Conservation (phyloP, 805 yeast genomes). For the Yamadazyma phyllophila region DNA sequence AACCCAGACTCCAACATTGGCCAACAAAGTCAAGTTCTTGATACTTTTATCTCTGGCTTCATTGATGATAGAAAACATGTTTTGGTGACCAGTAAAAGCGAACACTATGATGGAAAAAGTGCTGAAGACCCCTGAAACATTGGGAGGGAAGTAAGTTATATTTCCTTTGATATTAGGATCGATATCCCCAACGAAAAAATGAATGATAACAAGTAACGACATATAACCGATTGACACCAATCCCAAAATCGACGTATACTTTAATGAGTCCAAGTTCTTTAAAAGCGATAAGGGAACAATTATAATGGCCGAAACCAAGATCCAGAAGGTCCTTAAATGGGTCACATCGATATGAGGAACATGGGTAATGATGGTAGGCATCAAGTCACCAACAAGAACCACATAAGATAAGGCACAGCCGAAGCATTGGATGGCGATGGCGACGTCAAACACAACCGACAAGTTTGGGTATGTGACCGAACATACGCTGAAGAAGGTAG, state of each 20-base stretch:
- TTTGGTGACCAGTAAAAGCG: constrained; percentile 95
- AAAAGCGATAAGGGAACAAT: constrained; percentile 69
- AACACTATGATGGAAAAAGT: constrained; percentile 90
- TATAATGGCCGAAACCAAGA: constrained; percentile 43
- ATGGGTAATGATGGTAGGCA: constrained; percentile 54
- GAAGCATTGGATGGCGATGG: constrained; percentile 74
- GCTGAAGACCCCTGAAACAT: constrained; percentile 48
- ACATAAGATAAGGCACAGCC: constrained; percentile 76
- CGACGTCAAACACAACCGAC: constrained; percentile 67
- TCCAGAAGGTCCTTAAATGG: constrained; percentile 55
- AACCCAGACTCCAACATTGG: constrained; percentile 50
- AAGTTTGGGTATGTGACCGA: constrained; percentile 63
- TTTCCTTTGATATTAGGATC: constrained; percentile 28
- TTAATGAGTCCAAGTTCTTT: constrained; percentile 74
- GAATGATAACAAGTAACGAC: constrained; percentile 69
- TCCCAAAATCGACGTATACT: constrained; percentile 83
- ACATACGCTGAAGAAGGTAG: constrained; percentile 72
- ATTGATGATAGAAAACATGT: constrained; percentile 85
- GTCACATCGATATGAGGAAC: constrained; percentile 20
- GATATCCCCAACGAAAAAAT: constrained; percentile 59
- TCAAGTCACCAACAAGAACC: constrained; percentile 75
- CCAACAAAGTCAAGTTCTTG: constrained; percentile 37
- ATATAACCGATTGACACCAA: constrained; percentile 77
- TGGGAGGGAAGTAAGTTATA: constrained; percentile 38
- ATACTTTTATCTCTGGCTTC: constrained; percentile 63